These are phyloP conservation scores for Urostyla sp. DNA, from an alignment of 73 alveolate species.

Conservation along the genomic window DNA sequence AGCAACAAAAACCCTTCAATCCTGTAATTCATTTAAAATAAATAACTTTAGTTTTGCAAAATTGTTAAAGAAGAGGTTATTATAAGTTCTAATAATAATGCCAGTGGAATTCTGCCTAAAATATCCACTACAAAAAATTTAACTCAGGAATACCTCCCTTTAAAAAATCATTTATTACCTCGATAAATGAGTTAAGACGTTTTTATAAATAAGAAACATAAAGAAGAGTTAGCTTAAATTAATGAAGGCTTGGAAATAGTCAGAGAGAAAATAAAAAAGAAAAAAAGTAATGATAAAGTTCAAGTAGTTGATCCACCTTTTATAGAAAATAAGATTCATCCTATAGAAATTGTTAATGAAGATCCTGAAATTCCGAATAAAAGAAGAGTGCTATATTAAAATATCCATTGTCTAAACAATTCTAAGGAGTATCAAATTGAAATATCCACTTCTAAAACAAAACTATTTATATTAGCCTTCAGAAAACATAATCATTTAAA, in stretches of 20 bases:
- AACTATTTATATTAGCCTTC: conserved; percentile 6
- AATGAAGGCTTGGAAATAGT: neutral
- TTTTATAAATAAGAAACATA: too few relatives aligned
- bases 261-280: neutral
- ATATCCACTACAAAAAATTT: conserved; percentile 4
- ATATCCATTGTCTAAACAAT: neutral
- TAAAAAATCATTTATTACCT: neutral
- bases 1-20: conserved; percentile 22
- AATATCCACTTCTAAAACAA: neutral
- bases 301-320: neutral
- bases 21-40: conserved; percentile 1
- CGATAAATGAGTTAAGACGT: too few relatives aligned
- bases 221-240: neutral
- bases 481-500: conserved; percentile 2
- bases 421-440: conserved; percentile 18
- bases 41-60: conserved; percentile 1
- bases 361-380: conserved; percentile 2
- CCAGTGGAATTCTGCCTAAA: conserved; percentile 14
- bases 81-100: neutral
- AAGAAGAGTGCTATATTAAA: conserved; percentile 7
- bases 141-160: neutral
- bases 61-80: conserved; percentile 31
- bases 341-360: conserved; percentile 13
- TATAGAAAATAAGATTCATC: neutral
- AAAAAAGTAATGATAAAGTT: neutral